Percentiles rank a stretch among this genome's conserved stretches.
Conservation (phyloP, 805 yeast genomes). For the Cyberlindnera mycetangii region DNA sequence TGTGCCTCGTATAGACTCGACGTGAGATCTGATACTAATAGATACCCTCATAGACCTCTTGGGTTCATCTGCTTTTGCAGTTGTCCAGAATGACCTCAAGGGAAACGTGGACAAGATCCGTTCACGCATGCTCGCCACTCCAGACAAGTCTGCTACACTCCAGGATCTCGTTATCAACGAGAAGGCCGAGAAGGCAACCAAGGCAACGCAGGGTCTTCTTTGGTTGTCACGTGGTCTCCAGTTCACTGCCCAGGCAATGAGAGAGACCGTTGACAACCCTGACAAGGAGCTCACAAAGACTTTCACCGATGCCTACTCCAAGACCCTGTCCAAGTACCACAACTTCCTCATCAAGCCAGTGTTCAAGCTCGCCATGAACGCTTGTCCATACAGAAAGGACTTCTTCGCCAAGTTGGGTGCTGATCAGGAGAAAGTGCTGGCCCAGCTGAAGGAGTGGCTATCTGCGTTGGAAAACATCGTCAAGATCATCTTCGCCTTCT, state of each 20-base stretch:
- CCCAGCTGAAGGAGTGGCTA: constrained; percentile 72
- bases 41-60: constrained; percentile 47
- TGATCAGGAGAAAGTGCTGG: constrained; percentile 63
- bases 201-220: constrained; percentile 86
- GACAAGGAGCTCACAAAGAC: constrained; percentile 64
- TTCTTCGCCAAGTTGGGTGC: constrained; percentile 80
- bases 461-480: constrained; percentile 74
- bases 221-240: constrained; percentile 86
- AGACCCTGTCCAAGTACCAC: constrained; percentile 80
- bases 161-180: constrained; percentile 78
- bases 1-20: constrained; percentile 19
- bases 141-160: constrained; percentile 60
- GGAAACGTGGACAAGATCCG: constrained; percentile 82
- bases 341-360: constrained; percentile 79
- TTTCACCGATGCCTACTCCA: constrained; percentile 80
- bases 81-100: constrained; percentile 83
- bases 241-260: constrained; percentile 87
- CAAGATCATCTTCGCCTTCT: constrained; percentile 67
- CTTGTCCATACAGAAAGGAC: constrained; percentile 87
- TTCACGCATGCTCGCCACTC: constrained; percentile 60
- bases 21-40: background rate
- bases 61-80: constrained; percentile 81
- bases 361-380: constrained; percentile 91
- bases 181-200: constrained; percentile 57
- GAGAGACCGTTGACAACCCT: constrained; percentile 69